Percentiles rank a stretch among this genome's conserved stretches.
Evolutionary conservation across 2,329 filamentous ascomycete genomes (phyloP).

Genomic region (Gaeumannomyces tritici): DNA sequence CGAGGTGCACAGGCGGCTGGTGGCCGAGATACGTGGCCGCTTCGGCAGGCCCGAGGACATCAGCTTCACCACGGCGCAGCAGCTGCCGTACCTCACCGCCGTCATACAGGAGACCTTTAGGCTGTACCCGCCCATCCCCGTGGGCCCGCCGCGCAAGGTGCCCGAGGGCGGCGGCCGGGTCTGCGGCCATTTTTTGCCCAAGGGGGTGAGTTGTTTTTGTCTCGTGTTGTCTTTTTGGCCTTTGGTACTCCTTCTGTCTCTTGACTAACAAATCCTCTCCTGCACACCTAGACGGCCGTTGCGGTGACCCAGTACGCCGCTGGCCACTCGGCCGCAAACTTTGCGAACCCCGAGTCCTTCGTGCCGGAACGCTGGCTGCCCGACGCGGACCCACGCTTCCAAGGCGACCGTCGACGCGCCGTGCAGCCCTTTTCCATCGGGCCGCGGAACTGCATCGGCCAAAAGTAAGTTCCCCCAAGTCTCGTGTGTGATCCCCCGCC

Average conservation of each 20-base stretch:
- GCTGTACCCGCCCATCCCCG: constrained; percentile 21
- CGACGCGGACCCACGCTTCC: constrained; percentile 23
- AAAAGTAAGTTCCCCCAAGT: constrained; percentile 31
- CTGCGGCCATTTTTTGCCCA: not conserved
- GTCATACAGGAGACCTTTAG: constrained; percentile 25
- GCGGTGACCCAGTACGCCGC: constrained; percentile 33
- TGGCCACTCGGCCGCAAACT: constrained; percentile 32
- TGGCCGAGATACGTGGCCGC: constrained; percentile 26
- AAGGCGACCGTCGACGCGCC: constrained; percentile 28
- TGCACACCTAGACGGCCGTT: constrained; percentile 26
- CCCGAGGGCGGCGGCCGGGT: constrained; percentile 14
- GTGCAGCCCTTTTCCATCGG: constrained; percentile 39
- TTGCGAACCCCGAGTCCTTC: constrained; percentile 32
- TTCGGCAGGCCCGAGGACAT: constrained; percentile 27
- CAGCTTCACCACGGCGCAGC: constrained; percentile 15
- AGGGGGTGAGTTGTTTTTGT: constrained; percentile 2
- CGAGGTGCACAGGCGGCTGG: constrained; percentile 23
- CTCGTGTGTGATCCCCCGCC: not conserved
- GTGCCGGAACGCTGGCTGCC: constrained; percentile 36
- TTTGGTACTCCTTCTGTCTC: not conserved
- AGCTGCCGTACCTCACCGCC: constrained; percentile 22
- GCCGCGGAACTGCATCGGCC: constrained; percentile 39
- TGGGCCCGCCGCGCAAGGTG: constrained; percentile 19
- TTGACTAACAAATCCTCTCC: constrained; percentile 13
- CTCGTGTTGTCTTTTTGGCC: too few relatives aligned